phyloP scores from a whole-genome alignment of 371 early-diverging fungal species.

The Mortierella sp. region DNA sequence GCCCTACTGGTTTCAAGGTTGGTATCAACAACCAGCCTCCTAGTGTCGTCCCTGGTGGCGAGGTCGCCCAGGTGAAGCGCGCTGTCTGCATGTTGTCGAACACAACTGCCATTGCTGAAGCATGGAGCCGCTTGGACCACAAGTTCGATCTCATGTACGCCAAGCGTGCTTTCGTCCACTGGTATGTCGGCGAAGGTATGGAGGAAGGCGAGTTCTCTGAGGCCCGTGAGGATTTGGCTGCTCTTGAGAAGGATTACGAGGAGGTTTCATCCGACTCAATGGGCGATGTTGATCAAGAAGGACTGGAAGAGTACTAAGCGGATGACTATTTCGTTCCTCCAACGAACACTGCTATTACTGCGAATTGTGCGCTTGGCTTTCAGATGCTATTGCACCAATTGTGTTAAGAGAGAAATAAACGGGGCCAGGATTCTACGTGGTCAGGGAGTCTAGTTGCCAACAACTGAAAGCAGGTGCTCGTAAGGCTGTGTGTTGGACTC shows the following conservation, averaged over 20 bases:
- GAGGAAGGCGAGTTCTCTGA: slow-evolving; percentile 99
- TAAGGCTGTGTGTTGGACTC: slow-evolving; percentile 27
- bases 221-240: slow-evolving; percentile 99
- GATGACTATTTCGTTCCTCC: no score
- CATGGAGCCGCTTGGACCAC: slow-evolving; percentile 95
- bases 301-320: slow-evolving; percentile 55
- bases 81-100: slow-evolving; percentile 95
- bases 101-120: slow-evolving; percentile 97
- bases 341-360: slow-evolving; percentile 3
- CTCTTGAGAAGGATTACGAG: slow-evolving; percentile 99
- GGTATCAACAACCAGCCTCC: slow-evolving; percentile 86
- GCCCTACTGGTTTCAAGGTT: slow-evolving; percentile 98
- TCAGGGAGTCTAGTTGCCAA: slow-evolving; percentile 7
- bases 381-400: slow-evolving; percentile 10
- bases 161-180: slow-evolving; percentile 98
- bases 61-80: slow-evolving; percentile 86
- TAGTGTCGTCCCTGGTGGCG: slow-evolving; percentile 92
- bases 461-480: slow-evolving; percentile 18
- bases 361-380: no score
- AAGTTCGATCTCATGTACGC: slow-evolving; percentile 98
- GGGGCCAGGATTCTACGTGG: no score
- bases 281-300: slow-evolving; percentile 79
- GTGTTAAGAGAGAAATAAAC: slow-evolving; percentile 11
- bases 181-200: slow-evolving; percentile 98
- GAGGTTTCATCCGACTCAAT: slow-evolving; percentile 93